Evolutionary conservation across 306 rosid species (phyloP).

Genomic region (Dryas alaskensis): DNA sequence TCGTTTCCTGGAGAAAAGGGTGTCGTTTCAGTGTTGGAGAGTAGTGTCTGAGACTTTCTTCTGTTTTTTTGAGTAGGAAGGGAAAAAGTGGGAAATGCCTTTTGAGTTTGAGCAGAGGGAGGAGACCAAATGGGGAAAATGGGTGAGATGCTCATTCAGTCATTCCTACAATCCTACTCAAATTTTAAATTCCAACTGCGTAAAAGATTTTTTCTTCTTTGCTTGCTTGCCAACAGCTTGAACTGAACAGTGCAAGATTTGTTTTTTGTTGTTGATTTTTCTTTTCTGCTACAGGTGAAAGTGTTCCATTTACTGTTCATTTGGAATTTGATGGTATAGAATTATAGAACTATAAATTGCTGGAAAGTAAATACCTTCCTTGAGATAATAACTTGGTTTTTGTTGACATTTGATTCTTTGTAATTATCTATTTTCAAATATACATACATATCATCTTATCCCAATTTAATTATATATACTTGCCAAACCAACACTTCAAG

Average conservation of each 20-base stretch:
- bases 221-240: too few relatives aligned
- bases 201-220: background rate
- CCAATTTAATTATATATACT: too few relatives aligned
- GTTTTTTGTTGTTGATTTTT: background rate
- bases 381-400: background rate
- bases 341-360: background rate
- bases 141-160: background rate
- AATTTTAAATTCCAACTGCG: background rate
- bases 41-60: constrained; percentile 10
- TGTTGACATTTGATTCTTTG: too few relatives aligned
- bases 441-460: too few relatives aligned
- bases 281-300: background rate
- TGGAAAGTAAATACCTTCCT: background rate
- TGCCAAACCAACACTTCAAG: too few relatives aligned
- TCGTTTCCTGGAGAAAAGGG: constrained; percentile 35
- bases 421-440: too few relatives aligned
- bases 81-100: background rate
- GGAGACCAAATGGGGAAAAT: background rate
- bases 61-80: constrained; percentile 1
- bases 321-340: background rate
- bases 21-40: constrained; percentile 30
- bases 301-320: background rate
- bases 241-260: background rate
- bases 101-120: background rate
- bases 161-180: background rate